Conservation (phyloP, 768 basidiomycete genomes). For the Ramaria rubella region DNA sequence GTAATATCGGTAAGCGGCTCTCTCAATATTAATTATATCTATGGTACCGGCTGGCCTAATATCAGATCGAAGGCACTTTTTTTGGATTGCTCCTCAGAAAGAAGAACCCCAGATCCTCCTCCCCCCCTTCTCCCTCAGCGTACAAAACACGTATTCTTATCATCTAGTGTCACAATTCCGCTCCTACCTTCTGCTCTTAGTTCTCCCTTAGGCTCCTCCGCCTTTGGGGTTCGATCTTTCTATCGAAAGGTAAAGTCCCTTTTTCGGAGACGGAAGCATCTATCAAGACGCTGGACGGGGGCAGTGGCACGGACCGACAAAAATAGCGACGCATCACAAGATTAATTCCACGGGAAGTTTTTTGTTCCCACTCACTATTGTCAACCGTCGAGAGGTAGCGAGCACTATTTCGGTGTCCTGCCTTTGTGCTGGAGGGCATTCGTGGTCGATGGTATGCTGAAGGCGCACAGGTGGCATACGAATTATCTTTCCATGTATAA, state of each 20-base stretch:
- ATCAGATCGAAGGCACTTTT: constrained; percentile 10
- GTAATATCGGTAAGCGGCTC: constrained; percentile 1
- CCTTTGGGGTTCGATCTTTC: not conserved
- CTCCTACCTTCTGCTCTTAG: not conserved
- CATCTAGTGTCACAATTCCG: not conserved
- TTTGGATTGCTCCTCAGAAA: constrained; percentile 10
- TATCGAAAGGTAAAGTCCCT: not conserved
- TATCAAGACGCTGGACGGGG: not conserved
- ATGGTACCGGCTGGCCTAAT: not conserved
- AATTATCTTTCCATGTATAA: constrained; percentile 53
- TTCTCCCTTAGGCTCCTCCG: not conserved
- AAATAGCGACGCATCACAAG: not conserved
- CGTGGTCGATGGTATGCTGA: constrained; percentile 27
- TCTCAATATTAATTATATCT: not conserved
- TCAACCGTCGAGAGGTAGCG: constrained; percentile 54
- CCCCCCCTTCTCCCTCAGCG: constrained; percentile 1
- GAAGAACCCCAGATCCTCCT: constrained; percentile 4
- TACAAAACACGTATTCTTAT: constrained; percentile 7
- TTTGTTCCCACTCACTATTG: constrained; percentile 50
- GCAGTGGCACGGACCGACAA: not conserved
- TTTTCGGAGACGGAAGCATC: not conserved
- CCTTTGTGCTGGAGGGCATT: constrained; percentile 21
- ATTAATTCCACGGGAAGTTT: constrained; percentile 22
- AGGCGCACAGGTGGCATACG: constrained; percentile 45
- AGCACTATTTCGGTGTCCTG: constrained; percentile 44